Evolutionary conservation across 129 eudicot genomes (phyloP).

Genomic region (Centrapalus pauciflorus): DNA sequence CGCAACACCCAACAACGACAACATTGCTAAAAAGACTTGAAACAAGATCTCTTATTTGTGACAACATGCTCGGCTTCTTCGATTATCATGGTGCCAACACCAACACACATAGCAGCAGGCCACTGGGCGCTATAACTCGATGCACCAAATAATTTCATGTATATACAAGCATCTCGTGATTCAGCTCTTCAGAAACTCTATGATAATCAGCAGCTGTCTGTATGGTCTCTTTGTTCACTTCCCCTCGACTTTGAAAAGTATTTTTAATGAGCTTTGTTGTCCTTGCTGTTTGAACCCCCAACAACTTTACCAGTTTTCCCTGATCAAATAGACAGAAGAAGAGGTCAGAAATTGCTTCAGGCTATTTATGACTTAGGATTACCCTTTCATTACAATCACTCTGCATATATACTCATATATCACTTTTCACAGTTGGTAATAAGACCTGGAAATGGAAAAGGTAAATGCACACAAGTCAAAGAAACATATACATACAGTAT

Average conservation of each 20-base stretch:
- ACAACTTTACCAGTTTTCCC: constrained; percentile 48
- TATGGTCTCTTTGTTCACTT: constrained; percentile 23
- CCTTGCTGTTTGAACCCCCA: constrained; percentile 42
- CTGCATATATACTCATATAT: too few species aligned
- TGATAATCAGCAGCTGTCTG: constrained; percentile 25
- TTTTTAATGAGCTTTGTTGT: constrained; percentile 31
- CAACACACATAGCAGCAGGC: not conserved
- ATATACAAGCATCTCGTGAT: constrained; percentile 21
- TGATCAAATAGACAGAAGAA: constrained; percentile 22
- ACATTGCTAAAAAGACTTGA: constrained; percentile 4
- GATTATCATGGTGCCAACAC: too few species aligned
- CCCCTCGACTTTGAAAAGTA: constrained; percentile 19
- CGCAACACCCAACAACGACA: not conserved
- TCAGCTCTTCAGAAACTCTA: not conserved
- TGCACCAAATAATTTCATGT: constrained; percentile 8
- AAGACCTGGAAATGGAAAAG: too few species aligned
- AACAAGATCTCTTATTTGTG: constrained; percentile 1
- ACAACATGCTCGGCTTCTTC: constrained; percentile 17
- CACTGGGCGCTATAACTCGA: not conserved
- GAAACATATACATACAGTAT: too few species aligned
- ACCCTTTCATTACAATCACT: too few species aligned
- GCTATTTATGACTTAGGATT: too few species aligned
- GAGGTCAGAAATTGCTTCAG: not conserved
- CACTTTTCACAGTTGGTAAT: too few species aligned
- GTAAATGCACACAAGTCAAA: too few species aligned